A percentile compares a stretch with the other conserved stretches of the same genome.
Conservation (phyloP, 192 early-diverging fungal species). For the Backusella parvicylindrica region DNA sequence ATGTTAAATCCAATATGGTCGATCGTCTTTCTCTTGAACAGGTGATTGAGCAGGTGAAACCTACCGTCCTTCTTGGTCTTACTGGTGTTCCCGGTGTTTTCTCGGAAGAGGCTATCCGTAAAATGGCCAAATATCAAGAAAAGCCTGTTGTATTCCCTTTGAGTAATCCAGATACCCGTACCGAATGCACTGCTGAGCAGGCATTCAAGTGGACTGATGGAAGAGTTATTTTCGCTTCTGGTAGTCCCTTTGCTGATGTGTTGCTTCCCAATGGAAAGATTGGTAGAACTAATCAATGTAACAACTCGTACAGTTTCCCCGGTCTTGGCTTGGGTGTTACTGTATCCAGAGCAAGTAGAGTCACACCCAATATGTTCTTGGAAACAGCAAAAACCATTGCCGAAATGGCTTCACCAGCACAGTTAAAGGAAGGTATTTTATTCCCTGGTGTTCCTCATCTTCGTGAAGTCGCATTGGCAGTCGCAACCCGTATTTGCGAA, state of each 20-base stretch:
- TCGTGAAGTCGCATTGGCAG: conserved; percentile 43
- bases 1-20: conserved; percentile 45
- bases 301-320: conserved; percentile 46
- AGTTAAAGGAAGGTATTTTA: conserved; percentile 46
- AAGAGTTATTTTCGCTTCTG: conserved; percentile 50
- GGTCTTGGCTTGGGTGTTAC: conserved; percentile 54
- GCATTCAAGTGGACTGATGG: conserved; percentile 55
- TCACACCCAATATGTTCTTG: conserved; percentile 52
- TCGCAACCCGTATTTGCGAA: conserved; percentile 47
- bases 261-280: conserved; percentile 40
- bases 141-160: conserved; percentile 51
- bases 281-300: conserved; percentile 46
- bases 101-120: conserved; percentile 46
- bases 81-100: conserved; percentile 47
- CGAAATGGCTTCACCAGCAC: conserved; percentile 43
- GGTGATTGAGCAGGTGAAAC: conserved; percentile 47
- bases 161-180: conserved; percentile 46
- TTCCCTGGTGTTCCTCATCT: conserved; percentile 49
- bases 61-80: conserved; percentile 47
- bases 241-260: conserved; percentile 51
- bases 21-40: conserved; percentile 46
- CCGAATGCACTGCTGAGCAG: conserved; percentile 54
- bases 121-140: conserved; percentile 49
- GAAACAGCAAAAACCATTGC: conserved; percentile 52
- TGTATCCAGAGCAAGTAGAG: conserved; percentile 43